Evolutionary conservation across 2,329 filamentous ascomycete species (phyloP).

Genomic region (Pestalotiopsis sp.): DNA sequence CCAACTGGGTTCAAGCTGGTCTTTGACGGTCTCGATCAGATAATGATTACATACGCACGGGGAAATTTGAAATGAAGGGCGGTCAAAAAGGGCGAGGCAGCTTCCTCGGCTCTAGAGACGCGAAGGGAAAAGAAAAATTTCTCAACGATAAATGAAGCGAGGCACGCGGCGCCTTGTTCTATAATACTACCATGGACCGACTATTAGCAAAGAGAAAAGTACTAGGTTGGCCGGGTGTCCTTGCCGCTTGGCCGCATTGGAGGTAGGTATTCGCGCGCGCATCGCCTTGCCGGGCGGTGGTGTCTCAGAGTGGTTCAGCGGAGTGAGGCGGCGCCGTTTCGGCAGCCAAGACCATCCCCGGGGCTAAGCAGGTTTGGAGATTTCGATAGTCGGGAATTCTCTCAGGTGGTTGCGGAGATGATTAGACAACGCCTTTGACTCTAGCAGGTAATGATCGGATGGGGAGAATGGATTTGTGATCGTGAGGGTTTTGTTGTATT

Average conservation of each 20-base stretch:
- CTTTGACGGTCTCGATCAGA: background rate
- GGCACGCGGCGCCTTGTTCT: too few species aligned
- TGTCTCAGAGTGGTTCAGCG: background rate
- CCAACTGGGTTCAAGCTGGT: background rate
- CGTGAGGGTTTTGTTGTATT: background rate
- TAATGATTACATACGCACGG: background rate
- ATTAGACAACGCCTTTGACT: background rate
- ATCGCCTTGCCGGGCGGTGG: background rate
- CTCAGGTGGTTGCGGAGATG: background rate
- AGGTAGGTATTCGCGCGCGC: background rate
- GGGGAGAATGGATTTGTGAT: background rate
- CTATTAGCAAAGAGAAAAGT: too few species aligned
- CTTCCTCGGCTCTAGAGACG: too few species aligned
- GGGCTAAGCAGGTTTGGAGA: background rate
- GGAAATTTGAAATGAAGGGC: background rate
- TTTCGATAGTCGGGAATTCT: background rate
- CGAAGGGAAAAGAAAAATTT: too few species aligned
- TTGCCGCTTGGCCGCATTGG: background rate
- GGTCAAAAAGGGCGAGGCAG: background rate
- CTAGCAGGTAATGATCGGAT: background rate
- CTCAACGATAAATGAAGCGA: too few species aligned
- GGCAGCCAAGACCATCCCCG: background rate
- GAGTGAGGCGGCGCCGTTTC: background rate
- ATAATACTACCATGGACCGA: too few species aligned
- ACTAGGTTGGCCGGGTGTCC: background rate